phyloP scores from a whole-genome alignment of 768 basidiomycete species.

The Collybiopsis confluens region DNA sequence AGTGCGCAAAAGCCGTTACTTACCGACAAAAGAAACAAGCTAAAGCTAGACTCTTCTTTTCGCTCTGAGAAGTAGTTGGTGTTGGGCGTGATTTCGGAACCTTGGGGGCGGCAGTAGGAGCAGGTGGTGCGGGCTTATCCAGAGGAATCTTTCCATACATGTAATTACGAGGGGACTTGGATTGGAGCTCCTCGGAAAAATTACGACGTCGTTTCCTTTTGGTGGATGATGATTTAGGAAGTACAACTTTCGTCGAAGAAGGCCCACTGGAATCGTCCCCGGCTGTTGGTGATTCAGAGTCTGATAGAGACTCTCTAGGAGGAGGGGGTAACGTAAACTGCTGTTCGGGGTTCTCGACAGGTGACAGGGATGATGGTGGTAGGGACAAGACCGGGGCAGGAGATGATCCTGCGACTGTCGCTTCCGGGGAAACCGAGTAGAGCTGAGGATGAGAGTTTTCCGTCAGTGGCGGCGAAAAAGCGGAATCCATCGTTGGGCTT shows the following conservation, averaged over 20 bases:
- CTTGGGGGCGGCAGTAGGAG: conserved; percentile 1
- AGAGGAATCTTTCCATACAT: conserved; percentile 9
- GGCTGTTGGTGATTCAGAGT: conserved; percentile 5
- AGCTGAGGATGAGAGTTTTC: conserved; percentile 1
- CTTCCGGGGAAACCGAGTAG: conserved; percentile 6
- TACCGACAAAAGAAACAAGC: conserved; percentile 37
- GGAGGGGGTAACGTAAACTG: conserved; percentile 2
- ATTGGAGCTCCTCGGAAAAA: neutral
- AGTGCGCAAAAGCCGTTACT: neutral
- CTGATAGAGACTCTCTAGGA: neutral
- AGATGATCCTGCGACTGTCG: neutral
- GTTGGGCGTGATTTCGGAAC: conserved; percentile 1
- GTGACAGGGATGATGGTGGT: conserved; percentile 1
- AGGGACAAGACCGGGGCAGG: neutral
- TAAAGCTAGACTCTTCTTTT: conserved; percentile 33
- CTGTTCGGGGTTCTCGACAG: neutral
- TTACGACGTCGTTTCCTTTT: conserved; percentile 6
- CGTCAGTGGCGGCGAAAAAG: conserved; percentile 1
- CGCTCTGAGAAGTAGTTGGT: conserved; percentile 8
- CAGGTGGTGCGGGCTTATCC: conserved; percentile 4
- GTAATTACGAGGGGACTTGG: conserved; percentile 2
- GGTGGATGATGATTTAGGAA: conserved; percentile 2
- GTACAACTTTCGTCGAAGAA: neutral
- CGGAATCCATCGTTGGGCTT: neutral
- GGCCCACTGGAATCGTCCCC: conserved; percentile 1